Percentiles rank a stretch among this genome's conserved stretches.
phyloP scores from a whole-genome alignment of 2,329 filamentous ascomycete species.

The Diplocarpon mali region DNA sequence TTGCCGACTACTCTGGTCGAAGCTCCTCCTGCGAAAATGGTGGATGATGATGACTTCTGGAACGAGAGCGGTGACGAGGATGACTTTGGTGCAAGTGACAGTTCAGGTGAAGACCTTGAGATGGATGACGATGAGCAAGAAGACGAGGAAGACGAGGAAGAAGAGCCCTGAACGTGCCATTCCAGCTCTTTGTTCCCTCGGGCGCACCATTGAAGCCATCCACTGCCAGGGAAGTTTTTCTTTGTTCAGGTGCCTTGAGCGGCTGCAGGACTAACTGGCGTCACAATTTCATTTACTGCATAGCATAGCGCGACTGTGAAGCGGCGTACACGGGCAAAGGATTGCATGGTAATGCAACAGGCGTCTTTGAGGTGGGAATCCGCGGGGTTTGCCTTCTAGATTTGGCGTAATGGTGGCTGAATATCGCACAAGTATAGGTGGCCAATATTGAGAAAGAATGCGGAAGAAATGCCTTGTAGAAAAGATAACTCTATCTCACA shows the following conservation, averaged over 20 bases:
- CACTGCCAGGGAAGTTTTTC: too few species aligned
- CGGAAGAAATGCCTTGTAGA: neutral
- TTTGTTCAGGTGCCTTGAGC: too few species aligned
- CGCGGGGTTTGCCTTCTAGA: conserved; percentile 4
- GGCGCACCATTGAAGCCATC: neutral
- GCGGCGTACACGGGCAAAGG: conserved; percentile 16
- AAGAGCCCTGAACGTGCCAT: neutral
- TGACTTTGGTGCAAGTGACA: conserved; percentile 68
- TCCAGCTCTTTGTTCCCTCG: neutral
- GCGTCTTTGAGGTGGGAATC: conserved; percentile 2
- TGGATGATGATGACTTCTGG: conserved; percentile 76
- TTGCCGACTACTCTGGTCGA: conserved; percentile 70
- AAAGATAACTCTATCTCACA: neutral
- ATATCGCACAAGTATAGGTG: conserved; percentile 2
- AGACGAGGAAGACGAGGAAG: conserved; percentile 30
- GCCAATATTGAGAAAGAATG: conserved; percentile 1
- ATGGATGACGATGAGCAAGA: conserved; percentile 46
- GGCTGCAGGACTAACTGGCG: neutral
- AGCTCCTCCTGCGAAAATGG: conserved; percentile 48
- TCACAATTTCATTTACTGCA: conserved; percentile 17
- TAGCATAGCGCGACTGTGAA: conserved; percentile 18
- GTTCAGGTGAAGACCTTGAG: conserved; percentile 46
- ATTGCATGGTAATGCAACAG: conserved; percentile 5
- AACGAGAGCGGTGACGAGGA: conserved; percentile 64
- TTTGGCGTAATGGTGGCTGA: conserved; percentile 6